Percentiles rank a stretch among this genome's conserved stretches.
Evolutionary conservation across 1,284 basidiomycete species (phyloP).

Genomic region (Anthracocystis panici-leucophaei): DNA sequence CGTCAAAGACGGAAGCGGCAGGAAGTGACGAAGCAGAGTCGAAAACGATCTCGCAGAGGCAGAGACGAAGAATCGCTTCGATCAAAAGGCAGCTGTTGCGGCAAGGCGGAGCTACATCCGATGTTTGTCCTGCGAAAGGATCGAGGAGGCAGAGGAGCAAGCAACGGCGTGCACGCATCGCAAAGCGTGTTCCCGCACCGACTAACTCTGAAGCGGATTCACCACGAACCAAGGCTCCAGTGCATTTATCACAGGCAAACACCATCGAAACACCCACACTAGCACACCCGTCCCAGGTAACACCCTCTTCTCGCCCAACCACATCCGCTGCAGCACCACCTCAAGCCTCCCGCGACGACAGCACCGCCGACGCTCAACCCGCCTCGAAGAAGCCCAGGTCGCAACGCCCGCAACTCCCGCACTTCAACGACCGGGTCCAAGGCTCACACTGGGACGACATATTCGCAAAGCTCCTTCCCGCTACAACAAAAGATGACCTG

Average conservation of each 20-base stretch:
- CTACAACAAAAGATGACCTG: too few species aligned
- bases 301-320: not conserved
- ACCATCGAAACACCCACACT: not conserved
- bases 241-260: not conserved
- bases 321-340: not conserved
- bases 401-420: conserved; percentile 14
- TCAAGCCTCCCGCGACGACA: not conserved
- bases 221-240: not conserved
- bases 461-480: not conserved
- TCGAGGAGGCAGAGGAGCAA: not conserved
- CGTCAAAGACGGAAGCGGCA: not conserved
- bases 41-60: conserved; percentile 26
- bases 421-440: conserved; percentile 44
- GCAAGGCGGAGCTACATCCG: not conserved
- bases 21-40: not conserved
- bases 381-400: not conserved
- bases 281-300: too few species aligned
- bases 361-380: not conserved
- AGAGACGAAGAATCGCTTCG: conserved; percentile 16
- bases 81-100: conserved; percentile 21
- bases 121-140: not conserved
- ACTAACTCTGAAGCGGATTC: not conserved
- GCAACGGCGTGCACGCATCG: not conserved
- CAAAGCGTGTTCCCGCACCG: not conserved
- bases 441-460: conserved; percentile 32